Conservation (phyloP, 1,284 basidiomycete species). For the Ganoderma leucocontextum region DNA sequence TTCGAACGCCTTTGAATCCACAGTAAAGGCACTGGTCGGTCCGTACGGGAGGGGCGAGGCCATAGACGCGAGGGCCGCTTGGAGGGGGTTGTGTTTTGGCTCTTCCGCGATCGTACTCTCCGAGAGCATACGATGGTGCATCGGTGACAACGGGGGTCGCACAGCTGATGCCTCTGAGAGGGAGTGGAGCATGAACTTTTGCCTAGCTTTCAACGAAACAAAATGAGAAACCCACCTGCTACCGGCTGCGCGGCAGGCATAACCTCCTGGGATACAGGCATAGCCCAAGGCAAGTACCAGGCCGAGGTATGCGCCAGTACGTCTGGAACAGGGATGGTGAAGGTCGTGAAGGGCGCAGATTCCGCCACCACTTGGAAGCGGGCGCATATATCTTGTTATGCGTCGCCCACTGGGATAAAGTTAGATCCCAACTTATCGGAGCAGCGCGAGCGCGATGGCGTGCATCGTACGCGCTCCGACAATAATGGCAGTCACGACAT, state of each 20-base stretch:
- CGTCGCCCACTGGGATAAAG: background rate
- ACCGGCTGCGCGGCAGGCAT: background rate
- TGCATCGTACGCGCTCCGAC: background rate
- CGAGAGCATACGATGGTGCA: conserved; percentile 15
- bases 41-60: conserved; percentile 6
- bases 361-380: background rate
- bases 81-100: conserved; percentile 9
- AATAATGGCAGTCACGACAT: background rate
- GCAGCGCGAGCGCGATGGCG: background rate
- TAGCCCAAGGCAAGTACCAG: background rate
- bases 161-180: background rate
- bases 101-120: conserved; percentile 5
- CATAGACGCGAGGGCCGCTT: conserved; percentile 9
- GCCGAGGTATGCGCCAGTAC: background rate
- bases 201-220: background rate
- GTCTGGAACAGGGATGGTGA: background rate
- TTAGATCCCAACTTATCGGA: background rate
- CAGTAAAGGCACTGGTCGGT: conserved; percentile 1
- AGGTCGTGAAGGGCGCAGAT: background rate
- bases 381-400: background rate
- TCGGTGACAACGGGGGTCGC: conserved; percentile 1
- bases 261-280: background rate
- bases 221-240: background rate
- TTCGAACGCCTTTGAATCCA: background rate
- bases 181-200: too few species aligned